Percentiles rank a stretch among this genome's conserved stretches.
These are phyloP conservation scores for Dryas integrifolia DNA, from an alignment of 331 rosid species.

Conservation along the genomic window DNA sequence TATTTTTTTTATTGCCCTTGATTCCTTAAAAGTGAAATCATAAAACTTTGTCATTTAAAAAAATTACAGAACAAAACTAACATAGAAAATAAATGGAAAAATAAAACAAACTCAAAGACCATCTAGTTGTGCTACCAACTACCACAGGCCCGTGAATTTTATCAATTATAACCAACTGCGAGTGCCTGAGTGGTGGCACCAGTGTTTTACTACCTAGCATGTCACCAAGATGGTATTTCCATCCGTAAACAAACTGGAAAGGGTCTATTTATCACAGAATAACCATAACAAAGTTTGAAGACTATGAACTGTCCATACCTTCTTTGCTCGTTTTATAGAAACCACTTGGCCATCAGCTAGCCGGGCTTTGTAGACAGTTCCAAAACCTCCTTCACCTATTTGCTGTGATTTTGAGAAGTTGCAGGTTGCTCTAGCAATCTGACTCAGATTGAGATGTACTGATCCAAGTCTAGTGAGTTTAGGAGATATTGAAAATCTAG, in stretches of 20 bases:
- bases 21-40: too few species aligned
- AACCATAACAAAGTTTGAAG: neutral
- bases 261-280: neutral
- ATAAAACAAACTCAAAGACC: too few species aligned
- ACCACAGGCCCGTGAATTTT: neutral
- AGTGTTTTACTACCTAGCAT: neutral
- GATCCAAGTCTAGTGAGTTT: conserved; percentile 67
- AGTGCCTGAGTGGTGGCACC: neutral
- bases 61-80: neutral
- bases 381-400: conserved; percentile 93
- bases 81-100: neutral
- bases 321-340: conserved; percentile 87
- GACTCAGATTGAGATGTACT: conserved; percentile 66
- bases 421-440: conserved; percentile 66
- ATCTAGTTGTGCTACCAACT: neutral
- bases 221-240: neutral
- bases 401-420: conserved; percentile 74
- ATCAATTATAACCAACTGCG: neutral
- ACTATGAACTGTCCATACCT: conserved; percentile 42
- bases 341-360: conserved; percentile 71
- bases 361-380: conserved; percentile 85
- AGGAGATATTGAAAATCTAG: conserved; percentile 74
- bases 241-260: neutral
- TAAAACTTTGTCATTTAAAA: neutral
- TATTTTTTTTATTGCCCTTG: too few species aligned